phyloP scores from a whole-genome alignment of 2,329 filamentous ascomycete species.

The Xylaria multiplex region DNA sequence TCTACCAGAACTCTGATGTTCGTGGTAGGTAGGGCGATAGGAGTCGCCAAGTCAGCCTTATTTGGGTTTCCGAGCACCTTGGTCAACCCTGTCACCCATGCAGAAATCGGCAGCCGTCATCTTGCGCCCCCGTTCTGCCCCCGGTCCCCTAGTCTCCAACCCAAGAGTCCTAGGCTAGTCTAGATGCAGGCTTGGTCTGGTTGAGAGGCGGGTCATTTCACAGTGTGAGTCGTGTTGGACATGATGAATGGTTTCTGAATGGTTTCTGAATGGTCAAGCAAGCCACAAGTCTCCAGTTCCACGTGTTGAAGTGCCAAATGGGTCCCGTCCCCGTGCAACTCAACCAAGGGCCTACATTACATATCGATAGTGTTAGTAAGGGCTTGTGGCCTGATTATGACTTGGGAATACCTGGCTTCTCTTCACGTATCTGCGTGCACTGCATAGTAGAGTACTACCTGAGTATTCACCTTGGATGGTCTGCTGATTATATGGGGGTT shows the following conservation, averaged over 20 bases:
- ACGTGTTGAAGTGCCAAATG: constrained; percentile 32
- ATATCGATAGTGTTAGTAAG: neutral
- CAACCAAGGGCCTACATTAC: neutral
- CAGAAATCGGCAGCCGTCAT: constrained; percentile 30
- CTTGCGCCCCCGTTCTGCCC: constrained; percentile 17
- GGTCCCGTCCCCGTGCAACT: constrained; percentile 3
- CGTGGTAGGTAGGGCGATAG: constrained; percentile 3
- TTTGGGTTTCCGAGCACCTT: constrained; percentile 33
- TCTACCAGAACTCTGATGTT: constrained; percentile 12
- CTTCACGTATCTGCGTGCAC: neutral
- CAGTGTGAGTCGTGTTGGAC: constrained; percentile 8
- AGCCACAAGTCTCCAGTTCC: constrained; percentile 32
- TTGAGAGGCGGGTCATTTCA: constrained; percentile 7
- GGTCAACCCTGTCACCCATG: constrained; percentile 32
- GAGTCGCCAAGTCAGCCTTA: constrained; percentile 32
- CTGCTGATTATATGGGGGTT: no score
- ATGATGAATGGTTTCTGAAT: no score
- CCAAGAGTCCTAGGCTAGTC: constrained; percentile 35
- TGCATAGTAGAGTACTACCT: no score
- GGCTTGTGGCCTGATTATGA: constrained; percentile 11
- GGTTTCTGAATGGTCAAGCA: constrained; percentile 23
- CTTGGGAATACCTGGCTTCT: neutral
- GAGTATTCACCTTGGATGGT: no score
- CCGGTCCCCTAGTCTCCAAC: constrained; percentile 25
- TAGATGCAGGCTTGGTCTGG: constrained; percentile 21